These are phyloP conservation scores for Adansonia grandidieri DNA, from an alignment of 441 rosid species.

Conservation along the genomic window DNA sequence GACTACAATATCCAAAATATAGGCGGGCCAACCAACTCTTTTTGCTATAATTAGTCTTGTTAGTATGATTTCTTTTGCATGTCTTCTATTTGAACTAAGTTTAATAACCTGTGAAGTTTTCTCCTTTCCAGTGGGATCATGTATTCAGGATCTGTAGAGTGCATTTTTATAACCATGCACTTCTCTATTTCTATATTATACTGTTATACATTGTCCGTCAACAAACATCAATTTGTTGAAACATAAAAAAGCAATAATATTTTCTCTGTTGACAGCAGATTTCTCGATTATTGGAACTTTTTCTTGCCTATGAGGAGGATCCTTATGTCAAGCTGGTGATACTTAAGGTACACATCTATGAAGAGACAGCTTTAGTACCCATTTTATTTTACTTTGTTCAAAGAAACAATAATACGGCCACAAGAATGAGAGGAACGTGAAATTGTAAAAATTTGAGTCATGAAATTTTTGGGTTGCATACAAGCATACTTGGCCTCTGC, in stretches of 20 bases:
- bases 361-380: not conserved
- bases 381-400: not conserved
- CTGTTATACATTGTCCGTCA: not conserved
- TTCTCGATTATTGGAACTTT: slow-evolving; percentile 24
- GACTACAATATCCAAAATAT: not conserved
- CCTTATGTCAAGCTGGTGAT: slow-evolving; percentile 29
- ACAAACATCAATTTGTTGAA: not conserved
- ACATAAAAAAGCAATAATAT: not conserved
- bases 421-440: not conserved
- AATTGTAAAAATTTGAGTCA: not conserved
- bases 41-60: not conserved
- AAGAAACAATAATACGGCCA: not conserved
- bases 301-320: slow-evolving; percentile 30
- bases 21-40: not conserved
- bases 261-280: slow-evolving; percentile 10
- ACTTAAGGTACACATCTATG: slow-evolving; percentile 23
- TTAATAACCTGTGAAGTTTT: not conserved
- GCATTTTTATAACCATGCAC: not conserved
- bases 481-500: not conserved
- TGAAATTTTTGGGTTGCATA: slow-evolving; percentile 8
- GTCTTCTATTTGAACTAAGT: not conserved
- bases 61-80: not conserved
- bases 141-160: not conserved
- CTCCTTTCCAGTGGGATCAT: not conserved
- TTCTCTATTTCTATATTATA: not conserved